These are phyloP conservation scores for Hypoxylon crocopeplum DNA, from an alignment of 495 filamentous ascomycete genomes.

Conservation along the genomic window DNA sequence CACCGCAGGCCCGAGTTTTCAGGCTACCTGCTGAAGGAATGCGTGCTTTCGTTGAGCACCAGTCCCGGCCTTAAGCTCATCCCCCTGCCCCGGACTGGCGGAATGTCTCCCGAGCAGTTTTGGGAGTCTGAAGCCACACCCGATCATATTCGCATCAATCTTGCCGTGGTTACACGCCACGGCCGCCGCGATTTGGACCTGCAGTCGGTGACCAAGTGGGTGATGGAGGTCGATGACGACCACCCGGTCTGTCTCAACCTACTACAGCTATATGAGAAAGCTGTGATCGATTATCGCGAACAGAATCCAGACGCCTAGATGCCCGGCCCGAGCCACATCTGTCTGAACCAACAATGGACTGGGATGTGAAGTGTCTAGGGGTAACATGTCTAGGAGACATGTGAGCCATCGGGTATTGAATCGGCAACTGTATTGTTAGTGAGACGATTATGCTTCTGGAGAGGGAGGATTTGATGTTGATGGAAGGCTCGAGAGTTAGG, in stretches of 20 bases:
- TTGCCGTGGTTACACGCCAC: slow-evolving; percentile 1
- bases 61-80: neutral
- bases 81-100: neutral
- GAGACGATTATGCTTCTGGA: too few species aligned
- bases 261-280: too few species aligned
- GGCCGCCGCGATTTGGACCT: neutral
- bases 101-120: neutral
- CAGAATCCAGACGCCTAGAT: too few species aligned
- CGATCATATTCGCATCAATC: neutral
- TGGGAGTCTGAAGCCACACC: neutral
- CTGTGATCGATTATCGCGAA: too few species aligned
- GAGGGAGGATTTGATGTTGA: too few species aligned
- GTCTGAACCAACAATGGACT: too few species aligned
- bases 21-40: neutral
- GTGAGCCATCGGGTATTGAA: too few species aligned
- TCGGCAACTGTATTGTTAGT: too few species aligned
- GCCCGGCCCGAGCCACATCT: too few species aligned
- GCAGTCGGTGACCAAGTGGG: neutral
- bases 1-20: neutral
- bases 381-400: too few species aligned
- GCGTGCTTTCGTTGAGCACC: neutral
- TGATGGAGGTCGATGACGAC: neutral
- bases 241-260: neutral
- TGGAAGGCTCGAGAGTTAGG: too few species aligned
- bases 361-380: too few species aligned